Base-by-base conservation (phyloP, 805 yeast genomes). In the Myxozyma vanderwaltii region DNA sequence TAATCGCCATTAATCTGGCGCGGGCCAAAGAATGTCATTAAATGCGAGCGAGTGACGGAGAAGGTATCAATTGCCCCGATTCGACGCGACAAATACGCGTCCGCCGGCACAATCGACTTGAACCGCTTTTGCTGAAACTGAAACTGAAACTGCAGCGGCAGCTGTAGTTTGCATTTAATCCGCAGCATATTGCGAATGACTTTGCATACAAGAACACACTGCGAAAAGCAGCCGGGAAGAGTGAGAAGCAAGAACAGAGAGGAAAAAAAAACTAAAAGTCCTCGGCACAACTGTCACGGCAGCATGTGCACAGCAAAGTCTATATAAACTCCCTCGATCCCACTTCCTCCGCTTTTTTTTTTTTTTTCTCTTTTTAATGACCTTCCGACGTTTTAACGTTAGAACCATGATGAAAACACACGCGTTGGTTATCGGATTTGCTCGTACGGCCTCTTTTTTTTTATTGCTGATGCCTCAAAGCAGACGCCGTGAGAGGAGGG, bases 381-480 rank as follows among this genome's bases (percentile, higher is more conserved):
- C 62, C 65, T 62, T 62, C 65, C 65, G 56, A 54, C 65, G 65
- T 62, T 62, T 62, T 62, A 52, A 48, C 65, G 65, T 62, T 62
- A 59, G 55, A 35, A 40, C 41, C 36, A 59, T 62, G 65, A 62
- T 62, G 65, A 62, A 62, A 49, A 44, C 59, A 33, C 54, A 50
- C 13, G 65, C 64, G 65, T 51, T 57, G 54, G 59, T 40, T 62
- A 49, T 62, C 65, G 56, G 60, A 62, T 41, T 40, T 47, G 54
- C 41, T n/a, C n/a, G n/a, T n/a, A n/a, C n/a, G n/a, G n/a, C n/a
- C n/a, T n/a, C n/a, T n/a, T n/a, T n/a, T n/a, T n/a, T n/a, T n/a
- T n/a, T n/a, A n/a, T n/a, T n/a, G n/a, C n/a, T n/a, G n/a, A n/a
- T n/a, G n/a, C n/a, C n/a, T n/a, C n/a, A n/a, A n/a, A n/a, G n/a